Evolutionary conservation across 805 yeast species (phyloP), one percentile per base, ranked within the genome.

Genomic region (Spathaspora arborariae): DNA sequence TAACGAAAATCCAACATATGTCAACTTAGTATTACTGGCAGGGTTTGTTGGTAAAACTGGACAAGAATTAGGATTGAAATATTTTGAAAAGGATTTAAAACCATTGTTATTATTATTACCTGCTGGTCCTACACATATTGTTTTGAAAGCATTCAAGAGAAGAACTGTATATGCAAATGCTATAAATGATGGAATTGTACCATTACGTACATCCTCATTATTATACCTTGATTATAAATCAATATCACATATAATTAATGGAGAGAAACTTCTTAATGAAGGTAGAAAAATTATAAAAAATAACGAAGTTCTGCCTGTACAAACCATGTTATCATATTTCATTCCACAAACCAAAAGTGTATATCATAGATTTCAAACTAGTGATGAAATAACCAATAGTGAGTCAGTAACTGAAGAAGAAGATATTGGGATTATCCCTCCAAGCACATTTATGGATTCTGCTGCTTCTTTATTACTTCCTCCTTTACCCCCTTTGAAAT

Each of bases 41-140:
- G 99, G 99, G 0, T 74, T 90, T 19, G 83, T 90, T n/a, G 99
- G 99, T 3, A 79, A 80, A 51, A 87, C 97, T 0, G 99, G 99
- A 4, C 84, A 88, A 55, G 99, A 94, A 61, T 68, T 94, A 48
- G 92, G 92, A 1, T 74, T 94, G 35, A 75, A 76, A 48, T 66
- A 64, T 35, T 46, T 67, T 2, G 78, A 74, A 34, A 60, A 65
- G 13, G 73, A 69, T 34, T 45, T 65, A 3, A 78, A 76, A 53
- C 96, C 97, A 0, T 64, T 94, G 11, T 67, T 94, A 36, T 81
- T 88, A 50, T 66, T 88, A 20, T 68, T 92, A 3, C 95, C 97
- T 0, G 73, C 85, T 1, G 83, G 86, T 5, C 87, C 91, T 2
- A 84, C 92, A 0, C 82, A 84, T 50, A 66, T 65, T 30, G 72